These are phyloP conservation scores for Ramicandelaber brevisporus DNA, from an alignment of 192 early-diverging fungal genomes.

Conservation along the genomic window DNA sequence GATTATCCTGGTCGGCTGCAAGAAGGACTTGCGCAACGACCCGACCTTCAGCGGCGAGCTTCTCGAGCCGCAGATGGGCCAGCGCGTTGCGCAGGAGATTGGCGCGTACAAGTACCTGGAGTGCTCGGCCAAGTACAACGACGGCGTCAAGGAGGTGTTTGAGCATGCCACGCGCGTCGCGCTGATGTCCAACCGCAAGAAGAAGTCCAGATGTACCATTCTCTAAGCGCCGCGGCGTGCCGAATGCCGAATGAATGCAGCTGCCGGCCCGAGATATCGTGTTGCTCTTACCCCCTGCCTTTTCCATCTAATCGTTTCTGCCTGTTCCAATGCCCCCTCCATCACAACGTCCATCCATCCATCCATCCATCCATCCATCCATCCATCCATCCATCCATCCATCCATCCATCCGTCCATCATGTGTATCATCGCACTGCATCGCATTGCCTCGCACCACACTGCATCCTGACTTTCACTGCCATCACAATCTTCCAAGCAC, in stretches of 20 bases:
- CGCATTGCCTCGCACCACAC: not conserved
- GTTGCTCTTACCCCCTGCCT: not conserved
- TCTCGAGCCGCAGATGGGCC: conserved; percentile 47
- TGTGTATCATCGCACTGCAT: not conserved
- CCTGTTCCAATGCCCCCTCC: not conserved
- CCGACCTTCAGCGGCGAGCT: conserved; percentile 48
- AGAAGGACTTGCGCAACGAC: conserved; percentile 75
- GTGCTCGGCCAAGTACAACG: conserved; percentile 59
- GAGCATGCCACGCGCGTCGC: conserved; percentile 65
- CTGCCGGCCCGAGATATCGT: not conserved
- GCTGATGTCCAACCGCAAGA: conserved; percentile 20
- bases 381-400: not conserved
- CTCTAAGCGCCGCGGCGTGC: conserved; percentile 6
- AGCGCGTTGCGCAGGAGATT: conserved; percentile 56
- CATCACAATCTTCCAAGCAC: conserved; percentile 1
- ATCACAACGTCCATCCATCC: not conserved
- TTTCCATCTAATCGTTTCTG: not conserved
- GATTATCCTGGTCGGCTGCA: conserved; percentile 64
- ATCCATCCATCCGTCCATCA: not conserved
- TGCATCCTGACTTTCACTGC: conserved; percentile 9
- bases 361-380: not conserved
- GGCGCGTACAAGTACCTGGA: conserved; percentile 68
- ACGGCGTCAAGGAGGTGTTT: conserved; percentile 71
- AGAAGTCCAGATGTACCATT: conserved; percentile 13
- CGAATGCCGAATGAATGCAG: not conserved